These are phyloP conservation scores for Rhododendron simsii DNA, from an alignment of 148 eudicot genomes.

Conservation along the genomic window DNA sequence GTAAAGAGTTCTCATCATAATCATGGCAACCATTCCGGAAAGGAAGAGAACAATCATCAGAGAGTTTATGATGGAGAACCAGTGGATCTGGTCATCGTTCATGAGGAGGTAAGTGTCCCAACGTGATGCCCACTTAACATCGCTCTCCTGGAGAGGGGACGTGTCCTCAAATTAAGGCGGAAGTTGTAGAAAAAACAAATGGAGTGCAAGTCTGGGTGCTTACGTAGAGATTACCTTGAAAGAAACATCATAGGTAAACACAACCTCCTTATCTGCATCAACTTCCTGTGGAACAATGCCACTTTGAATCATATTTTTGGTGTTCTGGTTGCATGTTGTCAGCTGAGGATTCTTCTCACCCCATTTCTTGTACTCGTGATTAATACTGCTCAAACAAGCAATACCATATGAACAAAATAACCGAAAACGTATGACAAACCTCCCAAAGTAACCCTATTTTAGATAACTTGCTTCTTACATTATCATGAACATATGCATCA, in stretches of 20 bases:
- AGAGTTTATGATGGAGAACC: slow-evolving; percentile 46
- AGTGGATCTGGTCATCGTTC: slow-evolving; percentile 48
- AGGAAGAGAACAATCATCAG: slow-evolving; percentile 46
- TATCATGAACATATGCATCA: neutral
- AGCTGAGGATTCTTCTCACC: slow-evolving; percentile 53
- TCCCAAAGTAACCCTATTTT: slow-evolving; percentile 6
- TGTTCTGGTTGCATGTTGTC: slow-evolving; percentile 49
- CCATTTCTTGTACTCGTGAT: slow-evolving; percentile 55
- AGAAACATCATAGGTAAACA: slow-evolving; percentile 54
- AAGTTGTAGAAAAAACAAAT: neutral
- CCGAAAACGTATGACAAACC: neutral
- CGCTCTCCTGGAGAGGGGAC: slow-evolving; percentile 33
- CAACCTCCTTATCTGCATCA: slow-evolving; percentile 39
- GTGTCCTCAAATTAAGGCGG: neutral
- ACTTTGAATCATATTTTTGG: slow-evolving; percentile 38
- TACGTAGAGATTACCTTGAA: slow-evolving; percentile 33
- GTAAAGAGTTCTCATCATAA: slow-evolving; percentile 44
- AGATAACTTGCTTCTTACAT: neutral
- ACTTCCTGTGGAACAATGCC: slow-evolving; percentile 54
- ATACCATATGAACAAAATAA: slow-evolving; percentile 3
- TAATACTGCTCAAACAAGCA: slow-evolving; percentile 29
- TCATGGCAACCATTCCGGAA: slow-evolving; percentile 48
- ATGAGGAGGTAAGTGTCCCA: slow-evolving; percentile 50
- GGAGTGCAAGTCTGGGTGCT: neutral
- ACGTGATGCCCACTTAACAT: slow-evolving; percentile 48